Conservation (phyloP, 768 basidiomycete genomes). For the Chiua virens region DNA sequence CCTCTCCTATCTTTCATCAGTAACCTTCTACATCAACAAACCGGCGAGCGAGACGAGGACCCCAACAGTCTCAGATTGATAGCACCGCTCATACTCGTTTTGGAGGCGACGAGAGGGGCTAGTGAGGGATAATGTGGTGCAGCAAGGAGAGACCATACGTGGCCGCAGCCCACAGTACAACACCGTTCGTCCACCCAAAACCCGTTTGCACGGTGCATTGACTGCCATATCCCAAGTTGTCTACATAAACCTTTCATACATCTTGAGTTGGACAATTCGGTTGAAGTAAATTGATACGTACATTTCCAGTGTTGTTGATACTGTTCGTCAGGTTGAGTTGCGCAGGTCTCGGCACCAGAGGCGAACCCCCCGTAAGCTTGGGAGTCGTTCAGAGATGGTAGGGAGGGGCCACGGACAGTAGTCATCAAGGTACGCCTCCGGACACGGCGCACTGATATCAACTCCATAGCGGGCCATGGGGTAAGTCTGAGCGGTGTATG, state of each 20-base stretch:
- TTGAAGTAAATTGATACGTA: conserved; percentile 34
- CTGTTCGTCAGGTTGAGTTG: conserved; percentile 72
- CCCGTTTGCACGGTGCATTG: conserved; percentile 89
- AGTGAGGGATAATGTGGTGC: conserved; percentile 65
- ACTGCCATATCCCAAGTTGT: conserved; percentile 76
- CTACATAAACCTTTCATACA: conserved; percentile 90
- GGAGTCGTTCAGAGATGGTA: conserved; percentile 58
- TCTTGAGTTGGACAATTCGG: conserved; percentile 40
- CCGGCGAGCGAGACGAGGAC: too few relatives aligned
- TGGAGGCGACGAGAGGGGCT: conserved; percentile 1
- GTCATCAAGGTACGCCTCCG: conserved; percentile 82
- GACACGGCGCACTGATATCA: conserved; percentile 82
- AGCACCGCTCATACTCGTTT: too few relatives aligned
- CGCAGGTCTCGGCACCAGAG: too few relatives aligned
- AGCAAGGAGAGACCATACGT: conserved; percentile 61
- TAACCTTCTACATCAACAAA: too few relatives aligned
- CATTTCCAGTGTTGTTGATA: conserved; percentile 68
- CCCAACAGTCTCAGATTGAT: too few relatives aligned
- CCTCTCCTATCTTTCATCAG: too few relatives aligned
- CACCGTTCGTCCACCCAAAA: conserved; percentile 91
- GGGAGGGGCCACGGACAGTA: conserved; percentile 72
- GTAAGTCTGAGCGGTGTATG: conserved; percentile 66
- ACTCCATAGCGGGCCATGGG: conserved; percentile 73
- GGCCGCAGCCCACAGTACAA: conserved; percentile 70
- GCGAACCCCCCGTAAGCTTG: conserved; percentile 52